Base-by-base conservation (phyloP, 2,329 filamentous ascomycete species). In the Colletotrichum sp. region DNA sequence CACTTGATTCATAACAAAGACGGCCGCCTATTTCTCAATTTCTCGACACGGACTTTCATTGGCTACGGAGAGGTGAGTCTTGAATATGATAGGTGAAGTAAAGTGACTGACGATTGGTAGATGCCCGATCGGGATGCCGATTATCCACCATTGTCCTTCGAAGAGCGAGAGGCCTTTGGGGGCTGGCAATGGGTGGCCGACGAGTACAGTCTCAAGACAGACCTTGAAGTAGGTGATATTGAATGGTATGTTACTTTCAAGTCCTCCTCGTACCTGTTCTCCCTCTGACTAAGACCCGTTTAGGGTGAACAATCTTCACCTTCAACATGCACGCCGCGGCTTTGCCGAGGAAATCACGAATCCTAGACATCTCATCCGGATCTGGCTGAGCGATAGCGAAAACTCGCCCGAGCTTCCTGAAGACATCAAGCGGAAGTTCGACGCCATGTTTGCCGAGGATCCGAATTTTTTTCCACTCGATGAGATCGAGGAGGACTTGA, bases 321-420 rank as follows among this genome's bases (percentile, higher is more conserved):
- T 52, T 52, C n/a, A 52, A 52, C 44, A 52, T 52, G 44, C 44
- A 52, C 44, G 44, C 10, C 44, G n/a, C 44, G 44, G 44, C n/a
- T 52, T 52, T 21, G 8, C 44, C 44, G 44, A 52, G 44, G 44
- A 52, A 2, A 2, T 5, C 44, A 52, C n/a, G 44, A 21, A 52
- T 52, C 44, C 44, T 3, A 52, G 44, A 52, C 44, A 52, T 52
- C 44, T 52, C 10, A 21, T 52, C n/a, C 44, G n/a, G n/a, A 15
- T 21, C n/a, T 24, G 44, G 44, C 12, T 52, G 6, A 52, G 10
- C 6, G 44, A 24, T 13, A 52, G 44, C 6, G 44, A 21, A 7
- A 13, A 52, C 2, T 52, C 44, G 12, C 44, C 44, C 4, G n/a
- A 24, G 10, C n/a, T 52, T 12, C 44, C n/a, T 21, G n/a, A 13